These are phyloP conservation scores for Trametes punicea DNA, from an alignment of 768 basidiomycete genomes.

Conservation along the genomic window DNA sequence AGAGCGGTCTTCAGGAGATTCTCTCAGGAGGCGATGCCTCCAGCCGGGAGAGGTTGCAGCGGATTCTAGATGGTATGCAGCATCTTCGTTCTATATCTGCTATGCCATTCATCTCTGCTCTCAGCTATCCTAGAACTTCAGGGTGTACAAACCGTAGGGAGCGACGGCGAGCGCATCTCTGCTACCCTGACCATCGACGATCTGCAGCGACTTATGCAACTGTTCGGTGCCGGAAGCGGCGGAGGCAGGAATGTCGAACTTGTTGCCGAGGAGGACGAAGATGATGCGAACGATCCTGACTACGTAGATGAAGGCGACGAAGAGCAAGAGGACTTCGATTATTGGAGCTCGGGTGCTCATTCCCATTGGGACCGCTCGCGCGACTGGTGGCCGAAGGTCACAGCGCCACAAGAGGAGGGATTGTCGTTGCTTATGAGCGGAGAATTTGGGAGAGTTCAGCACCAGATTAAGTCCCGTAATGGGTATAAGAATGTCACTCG, in stretches of 20 bases:
- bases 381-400: slow-evolving; percentile 40
- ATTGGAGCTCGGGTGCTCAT: not conserved
- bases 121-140: slow-evolving; percentile 9
- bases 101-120: not conserved
- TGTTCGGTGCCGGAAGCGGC: not conserved
- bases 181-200: slow-evolving; percentile 10
- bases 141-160: not conserved
- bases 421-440: slow-evolving; percentile 66
- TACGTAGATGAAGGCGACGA: slow-evolving; percentile 39
- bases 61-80: slow-evolving; percentile 6
- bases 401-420: slow-evolving; percentile 62
- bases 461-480: slow-evolving; percentile 44
- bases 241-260: not conserved
- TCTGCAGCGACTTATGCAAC: slow-evolving; percentile 10
- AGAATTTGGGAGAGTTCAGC: slow-evolving; percentile 69
- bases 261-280: slow-evolving; percentile 15
- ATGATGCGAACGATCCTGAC: slow-evolving; percentile 34
- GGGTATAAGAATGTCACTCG: slow-evolving; percentile 48
- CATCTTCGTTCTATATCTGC: too few relatives aligned
- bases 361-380: slow-evolving; percentile 20
- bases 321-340: slow-evolving; percentile 33
- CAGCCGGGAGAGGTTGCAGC: slow-evolving; percentile 11
- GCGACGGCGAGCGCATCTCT: not conserved
- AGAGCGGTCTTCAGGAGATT: not conserved
- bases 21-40: not conserved